Base-by-base conservation (phyloP, 2,329 filamentous ascomycete genomes). In the Sphaerostilbella broomeana region DNA sequence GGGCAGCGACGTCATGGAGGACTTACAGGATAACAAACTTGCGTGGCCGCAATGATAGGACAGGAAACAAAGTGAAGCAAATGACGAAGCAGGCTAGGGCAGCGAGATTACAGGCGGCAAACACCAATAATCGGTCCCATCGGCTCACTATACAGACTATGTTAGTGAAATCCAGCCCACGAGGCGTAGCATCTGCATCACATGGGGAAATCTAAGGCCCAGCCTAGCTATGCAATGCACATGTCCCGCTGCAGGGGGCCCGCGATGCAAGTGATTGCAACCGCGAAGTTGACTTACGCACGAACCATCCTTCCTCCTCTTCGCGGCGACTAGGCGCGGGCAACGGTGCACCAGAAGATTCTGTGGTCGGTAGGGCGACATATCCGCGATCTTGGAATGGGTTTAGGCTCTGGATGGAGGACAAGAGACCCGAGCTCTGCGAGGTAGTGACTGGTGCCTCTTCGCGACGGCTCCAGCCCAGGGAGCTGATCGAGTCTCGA, bases 21-120 rank as follows among this genome's bases (percentile, higher is more conserved):
- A 90, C 90, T 84, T 80, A 97, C 92, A 97, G 64, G 50, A 94
- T 88, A 40, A 90, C 89, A 71, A 98, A 95, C 72, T 97, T 98
- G 65, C 85, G 79, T 51, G 90, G 89, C 60, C 76, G 81, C 49
- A 87, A 64, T 50, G 85, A 75, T 51, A 95, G 74, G 45, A 89
- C 73, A 39, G 89, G 89, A 67, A 94, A 90, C 42, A 97, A 72
- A 52, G 82, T 82, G 68, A 97, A 94, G 71, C 86, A 89, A 54
- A 94, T 79, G 60, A 94, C 79, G 70, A 98, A 97, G 70, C 94
- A 90, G 51, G 85, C 86, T 49, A 87, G 72, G 48, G 92, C 88
- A 46, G 84, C 88, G 53, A 95, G 64, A 65, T 95, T 94, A 69
- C 90, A 94, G 57, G 82, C 87, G 49, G 77, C 82, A 65, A 98